Evolutionary conservation across 495 filamentous ascomycete genomes (phyloP).

Genomic region (Penicillium crystallinum): DNA sequence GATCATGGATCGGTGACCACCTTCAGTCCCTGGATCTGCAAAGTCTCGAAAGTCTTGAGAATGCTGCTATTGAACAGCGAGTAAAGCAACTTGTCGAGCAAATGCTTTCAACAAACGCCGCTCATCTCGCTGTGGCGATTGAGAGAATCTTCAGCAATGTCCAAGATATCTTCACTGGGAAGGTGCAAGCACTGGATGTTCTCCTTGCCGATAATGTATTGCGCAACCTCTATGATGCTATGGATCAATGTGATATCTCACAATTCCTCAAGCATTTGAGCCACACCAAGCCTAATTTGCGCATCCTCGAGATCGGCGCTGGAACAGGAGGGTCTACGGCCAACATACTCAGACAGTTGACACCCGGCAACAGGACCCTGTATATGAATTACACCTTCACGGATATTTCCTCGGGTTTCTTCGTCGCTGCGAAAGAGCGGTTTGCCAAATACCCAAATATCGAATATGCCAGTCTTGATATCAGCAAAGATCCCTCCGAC

Average conservation of each 20-base stretch:
- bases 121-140: slow-evolving; percentile 5
- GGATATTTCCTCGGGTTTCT: slow-evolving; percentile 46
- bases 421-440: slow-evolving; percentile 40
- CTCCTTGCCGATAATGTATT: slow-evolving; percentile 27
- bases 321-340: slow-evolving; percentile 37
- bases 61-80: neutral
- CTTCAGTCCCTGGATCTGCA: slow-evolving; percentile 1
- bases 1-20: slow-evolving; percentile 8
- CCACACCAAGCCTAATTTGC: slow-evolving; percentile 35
- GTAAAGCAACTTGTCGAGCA: neutral
- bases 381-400: slow-evolving; percentile 32
- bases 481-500: slow-evolving; percentile 38
- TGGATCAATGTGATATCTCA: slow-evolving; percentile 16
- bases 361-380: neutral
- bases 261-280: slow-evolving; percentile 21
- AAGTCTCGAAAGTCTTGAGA: neutral
- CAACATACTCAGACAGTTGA: slow-evolving; percentile 25
- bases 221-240: slow-evolving; percentile 23
- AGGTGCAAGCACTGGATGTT: slow-evolving; percentile 20
- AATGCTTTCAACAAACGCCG: neutral
- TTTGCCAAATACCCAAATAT: slow-evolving; percentile 37
- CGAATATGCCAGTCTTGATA: slow-evolving; percentile 42
- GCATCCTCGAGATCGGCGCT: slow-evolving; percentile 46
- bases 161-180: slow-evolving; percentile 17
- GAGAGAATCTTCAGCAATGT: slow-evolving; percentile 7